Evolutionary conservation across 1,284 basidiomycete genomes (phyloP), one percentile per base, ranked within the genome.

Genomic region (Ceraceosorus guamensis): DNA sequence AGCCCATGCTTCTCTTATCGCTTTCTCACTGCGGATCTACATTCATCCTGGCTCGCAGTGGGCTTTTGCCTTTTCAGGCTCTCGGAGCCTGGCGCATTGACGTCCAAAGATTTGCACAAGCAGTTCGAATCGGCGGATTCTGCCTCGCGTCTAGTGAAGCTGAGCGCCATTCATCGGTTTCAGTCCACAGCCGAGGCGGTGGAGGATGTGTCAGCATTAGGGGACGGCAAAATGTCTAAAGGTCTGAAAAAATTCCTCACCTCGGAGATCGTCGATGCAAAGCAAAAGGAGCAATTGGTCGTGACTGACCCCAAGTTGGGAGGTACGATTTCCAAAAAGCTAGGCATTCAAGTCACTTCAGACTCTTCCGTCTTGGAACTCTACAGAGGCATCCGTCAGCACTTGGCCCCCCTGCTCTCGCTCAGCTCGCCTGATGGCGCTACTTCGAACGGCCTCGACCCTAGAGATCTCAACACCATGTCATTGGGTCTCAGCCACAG

Each of bases 21-120:
- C 4, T 18, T 37, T 51, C 31, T n/a, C 46, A 6, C 8, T 1
- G 13, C 46, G 8, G 13, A 1, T 33, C 18, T 30, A n/a, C 46
- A 48, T 30, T 30, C 24, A 10, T n/a, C 2, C n/a, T 46, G 6
- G 3, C 79, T 80, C 53, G 90, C 77, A 56, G 71, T 74, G 41
- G 91, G 93, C 79, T 97, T 92, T 82, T 92, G 90, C 81, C 87
- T 98, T 57, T 97, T 98, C 85, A 95, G 95, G 79, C 83, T 96
- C 65, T 86, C 87, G 58, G 89, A 93, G 79, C 82, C 89, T 59
- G 87, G 87, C 65, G 95, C 92, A 80, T 82, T 93, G 53, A 84
- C 87, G 71, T 86, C 84, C 66, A 85, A 86, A 61, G 85, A 96
- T 78, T 79, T 97, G 56, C 89, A 87, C 83, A 85, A 88, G 79